phyloP scores from a whole-genome alignment of 495 filamentous ascomycete genomes.

The Trichoderma orchidacearum region DNA sequence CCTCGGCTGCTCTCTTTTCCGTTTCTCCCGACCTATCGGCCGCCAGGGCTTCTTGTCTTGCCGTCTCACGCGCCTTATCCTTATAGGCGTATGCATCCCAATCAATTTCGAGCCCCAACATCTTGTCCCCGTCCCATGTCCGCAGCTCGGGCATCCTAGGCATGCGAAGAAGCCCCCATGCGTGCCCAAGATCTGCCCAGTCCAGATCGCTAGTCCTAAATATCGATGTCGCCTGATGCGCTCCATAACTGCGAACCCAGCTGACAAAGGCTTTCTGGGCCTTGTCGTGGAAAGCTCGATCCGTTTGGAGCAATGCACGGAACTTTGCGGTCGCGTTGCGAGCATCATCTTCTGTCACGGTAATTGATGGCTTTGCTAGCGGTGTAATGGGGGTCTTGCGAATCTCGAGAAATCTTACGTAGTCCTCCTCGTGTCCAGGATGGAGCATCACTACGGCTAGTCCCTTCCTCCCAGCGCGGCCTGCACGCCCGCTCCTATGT shows the following conservation, averaged over 20 bases:
- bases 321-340: slow-evolving; percentile 36
- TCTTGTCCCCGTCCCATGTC: slow-evolving; percentile 48
- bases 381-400: slow-evolving; percentile 75
- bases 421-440: slow-evolving; percentile 75
- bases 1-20: slow-evolving; percentile 24
- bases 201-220: slow-evolving; percentile 73
- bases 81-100: slow-evolving; percentile 51
- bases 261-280: slow-evolving; percentile 83
- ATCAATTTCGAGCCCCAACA: slow-evolving; percentile 82
- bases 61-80: slow-evolving; percentile 65
- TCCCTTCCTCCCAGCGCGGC: slow-evolving; percentile 74
- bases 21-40: slow-evolving; percentile 37
- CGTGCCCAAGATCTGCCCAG: slow-evolving; percentile 67
- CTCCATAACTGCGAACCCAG: slow-evolving; percentile 81
- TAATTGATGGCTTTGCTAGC: slow-evolving; percentile 33
- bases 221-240: slow-evolving; percentile 82
- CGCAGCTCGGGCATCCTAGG: slow-evolving; percentile 92
- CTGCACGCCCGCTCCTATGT: slow-evolving; percentile 86
- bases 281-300: slow-evolving; percentile 79
- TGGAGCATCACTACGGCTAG: slow-evolving; percentile 75
- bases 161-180: slow-evolving; percentile 68
- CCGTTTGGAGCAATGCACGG: slow-evolving; percentile 45
- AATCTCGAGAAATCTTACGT: slow-evolving; percentile 73
- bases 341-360: slow-evolving; percentile 42
- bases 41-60: slow-evolving; percentile 37